These are phyloP conservation scores for Penicillium sp. DNA, from an alignment of 2,329 filamentous ascomycete genomes.

Conservation along the genomic window DNA sequence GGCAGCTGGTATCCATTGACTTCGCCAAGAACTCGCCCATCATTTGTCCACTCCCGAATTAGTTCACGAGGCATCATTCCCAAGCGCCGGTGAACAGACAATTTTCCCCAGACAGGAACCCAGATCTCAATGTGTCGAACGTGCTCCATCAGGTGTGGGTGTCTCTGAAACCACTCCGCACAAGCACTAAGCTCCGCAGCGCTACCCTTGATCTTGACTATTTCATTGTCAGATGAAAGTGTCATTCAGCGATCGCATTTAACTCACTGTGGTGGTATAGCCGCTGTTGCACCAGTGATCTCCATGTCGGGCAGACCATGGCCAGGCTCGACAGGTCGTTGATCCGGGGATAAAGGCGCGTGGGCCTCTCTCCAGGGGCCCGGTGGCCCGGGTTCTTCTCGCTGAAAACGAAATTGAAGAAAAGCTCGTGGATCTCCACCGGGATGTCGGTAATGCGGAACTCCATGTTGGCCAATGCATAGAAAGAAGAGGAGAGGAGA, in stretches of 20 bases:
- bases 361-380: slow-evolving; percentile 64
- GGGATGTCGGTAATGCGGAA: slow-evolving; percentile 51
- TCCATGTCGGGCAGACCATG: slow-evolving; percentile 62
- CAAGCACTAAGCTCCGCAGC: slow-evolving; percentile 63
- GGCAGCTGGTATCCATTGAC: slow-evolving; percentile 33
- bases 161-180: slow-evolving; percentile 60
- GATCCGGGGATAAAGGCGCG: slow-evolving; percentile 66
- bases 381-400: slow-evolving; percentile 62
- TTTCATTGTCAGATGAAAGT: not conserved
- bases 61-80: not conserved
- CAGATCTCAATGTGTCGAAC: slow-evolving; percentile 75
- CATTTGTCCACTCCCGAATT: not conserved
- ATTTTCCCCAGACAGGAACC: slow-evolving; percentile 71
- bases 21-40: not conserved
- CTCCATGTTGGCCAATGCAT: too few species aligned
- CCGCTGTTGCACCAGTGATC: slow-evolving; percentile 67
- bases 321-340: slow-evolving; percentile 69
- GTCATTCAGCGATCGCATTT: not conserved
- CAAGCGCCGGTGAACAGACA: slow-evolving; percentile 26
- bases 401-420: slow-evolving; percentile 71
- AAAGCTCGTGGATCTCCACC: slow-evolving; percentile 70
- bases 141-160: slow-evolving; percentile 62
- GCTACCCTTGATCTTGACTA: slow-evolving; percentile 73
- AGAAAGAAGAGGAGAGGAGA: too few species aligned
- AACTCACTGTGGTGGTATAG: slow-evolving; percentile 66